phyloP scores from a whole-genome alignment of 495 filamentous ascomycete species.

The Talaromyces wortmannii region DNA sequence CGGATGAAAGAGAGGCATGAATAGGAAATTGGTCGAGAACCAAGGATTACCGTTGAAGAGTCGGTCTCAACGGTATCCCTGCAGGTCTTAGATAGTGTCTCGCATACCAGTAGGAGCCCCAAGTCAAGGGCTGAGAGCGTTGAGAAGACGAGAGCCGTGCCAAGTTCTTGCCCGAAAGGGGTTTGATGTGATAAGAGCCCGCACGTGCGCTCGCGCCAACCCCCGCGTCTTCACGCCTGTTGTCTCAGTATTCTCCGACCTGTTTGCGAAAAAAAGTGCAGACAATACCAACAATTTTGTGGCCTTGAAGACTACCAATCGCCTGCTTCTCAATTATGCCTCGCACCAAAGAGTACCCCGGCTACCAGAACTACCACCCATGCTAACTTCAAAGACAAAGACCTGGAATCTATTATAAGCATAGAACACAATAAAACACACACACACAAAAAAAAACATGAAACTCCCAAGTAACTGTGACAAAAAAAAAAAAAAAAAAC shows the following conservation, averaged over 20 bases:
- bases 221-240: constrained; percentile 1
- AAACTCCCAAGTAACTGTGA: no score
- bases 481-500: no score
- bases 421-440: no score
- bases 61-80: not conserved
- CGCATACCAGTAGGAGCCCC: not conserved
- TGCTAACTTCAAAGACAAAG: no score
- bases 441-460: no score
- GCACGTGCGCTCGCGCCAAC: constrained; percentile 6
- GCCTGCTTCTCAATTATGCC: not conserved
- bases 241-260: no score
- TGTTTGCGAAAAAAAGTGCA: not conserved
- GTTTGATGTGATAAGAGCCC: not conserved
- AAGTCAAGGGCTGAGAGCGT: not conserved
- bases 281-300: not conserved
- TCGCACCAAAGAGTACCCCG: not conserved
- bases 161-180: not conserved
- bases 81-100: not conserved
- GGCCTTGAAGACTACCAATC: not conserved
- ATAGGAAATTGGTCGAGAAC: not conserved
- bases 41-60: not conserved
- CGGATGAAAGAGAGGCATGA: not conserved
- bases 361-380: not conserved
- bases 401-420: no score
- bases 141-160: not conserved